Evolutionary conservation across 768 basidiomycete species (phyloP).

Genomic region (Leccinellum luteum): DNA sequence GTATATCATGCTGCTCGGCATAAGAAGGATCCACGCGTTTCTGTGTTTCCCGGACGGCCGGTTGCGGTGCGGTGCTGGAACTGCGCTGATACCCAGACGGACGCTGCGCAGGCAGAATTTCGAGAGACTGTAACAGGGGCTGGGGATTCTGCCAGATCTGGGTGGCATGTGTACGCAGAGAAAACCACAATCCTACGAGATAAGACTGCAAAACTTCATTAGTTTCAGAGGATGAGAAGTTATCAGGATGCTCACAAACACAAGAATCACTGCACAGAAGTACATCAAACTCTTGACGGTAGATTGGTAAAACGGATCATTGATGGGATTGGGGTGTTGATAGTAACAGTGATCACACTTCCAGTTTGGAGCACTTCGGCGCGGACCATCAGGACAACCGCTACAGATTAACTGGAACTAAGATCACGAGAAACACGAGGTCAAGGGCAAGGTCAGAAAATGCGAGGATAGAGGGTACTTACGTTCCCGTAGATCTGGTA

Average conservation of each 20-base stretch:
- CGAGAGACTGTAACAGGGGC: slow-evolving; percentile 66
- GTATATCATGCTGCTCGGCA: slow-evolving; percentile 28
- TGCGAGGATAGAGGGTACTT: slow-evolving; percentile 34
- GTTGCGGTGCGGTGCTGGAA: slow-evolving; percentile 7
- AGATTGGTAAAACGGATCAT: slow-evolving; percentile 95
- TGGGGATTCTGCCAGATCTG: slow-evolving; percentile 99
- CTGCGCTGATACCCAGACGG: slow-evolving; percentile 65
- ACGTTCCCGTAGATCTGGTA: slow-evolving; percentile 98
- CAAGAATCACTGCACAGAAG: slow-evolving; percentile 84
- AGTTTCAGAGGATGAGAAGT: not conserved
- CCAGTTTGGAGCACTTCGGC: slow-evolving; percentile 49
- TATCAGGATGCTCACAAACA: slow-evolving; percentile 64
- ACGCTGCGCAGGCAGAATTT: slow-evolving; percentile 52
- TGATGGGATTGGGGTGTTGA: slow-evolving; percentile 87
- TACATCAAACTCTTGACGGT: slow-evolving; percentile 96
- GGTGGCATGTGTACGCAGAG: slow-evolving; percentile 92
- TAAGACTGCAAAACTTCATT: slow-evolving; percentile 65
- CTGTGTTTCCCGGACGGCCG: slow-evolving; percentile 25
- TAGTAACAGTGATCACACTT: slow-evolving; percentile 92
- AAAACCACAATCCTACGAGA: slow-evolving; percentile 97
- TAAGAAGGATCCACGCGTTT: slow-evolving; percentile 46
- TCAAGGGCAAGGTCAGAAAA: not conserved
- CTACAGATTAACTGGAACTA: slow-evolving; percentile 88
- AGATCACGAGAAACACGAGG: slow-evolving; percentile 12
- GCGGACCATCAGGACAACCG: slow-evolving; percentile 58